These are phyloP conservation scores for Solanum peruvianum DNA, from an alignment of 257 asterid species.

Conservation along the genomic window DNA sequence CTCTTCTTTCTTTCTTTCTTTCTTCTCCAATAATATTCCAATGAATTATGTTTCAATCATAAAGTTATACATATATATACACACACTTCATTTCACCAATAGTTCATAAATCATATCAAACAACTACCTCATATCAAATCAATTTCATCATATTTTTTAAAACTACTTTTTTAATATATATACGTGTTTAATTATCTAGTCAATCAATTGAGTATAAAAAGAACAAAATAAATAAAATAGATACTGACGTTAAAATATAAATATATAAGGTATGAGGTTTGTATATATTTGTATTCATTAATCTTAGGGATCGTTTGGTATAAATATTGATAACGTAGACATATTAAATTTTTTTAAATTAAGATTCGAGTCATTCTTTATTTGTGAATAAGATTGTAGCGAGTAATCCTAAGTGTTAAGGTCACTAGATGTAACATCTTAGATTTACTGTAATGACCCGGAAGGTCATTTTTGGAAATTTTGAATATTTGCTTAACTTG, in stretches of 20 bases:
- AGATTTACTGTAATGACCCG: too few species aligned
- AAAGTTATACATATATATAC: not conserved
- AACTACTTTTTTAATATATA: not conserved
- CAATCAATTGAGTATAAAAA: not conserved
- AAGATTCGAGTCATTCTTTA: not conserved
- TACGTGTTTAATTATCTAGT: not conserved
- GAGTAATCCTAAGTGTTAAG: not conserved
- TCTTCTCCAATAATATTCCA: not conserved
- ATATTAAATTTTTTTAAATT: too few species aligned
- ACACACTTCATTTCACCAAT: not conserved
- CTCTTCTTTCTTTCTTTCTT: not conserved
- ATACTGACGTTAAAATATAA: not conserved
- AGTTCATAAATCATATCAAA: not conserved
- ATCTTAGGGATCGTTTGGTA: not conserved
- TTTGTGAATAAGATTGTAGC: not conserved
- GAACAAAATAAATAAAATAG: not conserved
- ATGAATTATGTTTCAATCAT: not conserved
- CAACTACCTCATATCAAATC: not conserved
- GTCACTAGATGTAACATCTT: not conserved
- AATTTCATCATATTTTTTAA: not conserved
- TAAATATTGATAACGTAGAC: not conserved
- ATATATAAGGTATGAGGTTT: not conserved
- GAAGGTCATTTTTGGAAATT: too few species aligned
- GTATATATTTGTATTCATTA: not conserved
- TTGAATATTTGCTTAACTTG: too few species aligned